These are phyloP conservation scores for Blastobotrys malaysiensis DNA, from an alignment of 1,139 yeast species.

Conservation along the genomic window DNA sequence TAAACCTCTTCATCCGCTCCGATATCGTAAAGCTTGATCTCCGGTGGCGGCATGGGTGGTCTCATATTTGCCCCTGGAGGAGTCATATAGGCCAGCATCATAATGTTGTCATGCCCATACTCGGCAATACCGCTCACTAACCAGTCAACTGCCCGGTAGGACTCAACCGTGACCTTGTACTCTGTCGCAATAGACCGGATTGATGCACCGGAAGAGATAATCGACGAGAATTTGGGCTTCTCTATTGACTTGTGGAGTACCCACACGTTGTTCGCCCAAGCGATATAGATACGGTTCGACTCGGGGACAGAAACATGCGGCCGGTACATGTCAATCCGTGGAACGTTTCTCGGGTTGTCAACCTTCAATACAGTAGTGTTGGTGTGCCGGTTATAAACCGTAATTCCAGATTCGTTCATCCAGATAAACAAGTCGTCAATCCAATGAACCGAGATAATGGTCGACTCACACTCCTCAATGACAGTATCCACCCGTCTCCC, in stretches of 20 bases:
- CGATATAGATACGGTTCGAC: slow-evolving; percentile 62
- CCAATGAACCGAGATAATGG: slow-evolving; percentile 57
- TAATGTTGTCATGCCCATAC: slow-evolving; percentile 40
- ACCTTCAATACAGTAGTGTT: slow-evolving; percentile 41
- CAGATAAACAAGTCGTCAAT: slow-evolving; percentile 38
- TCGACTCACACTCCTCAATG: slow-evolving; percentile 55
- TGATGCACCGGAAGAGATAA: slow-evolving; percentile 26
- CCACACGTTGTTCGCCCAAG: slow-evolving; percentile 85
- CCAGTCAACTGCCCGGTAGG: slow-evolving; percentile 50
- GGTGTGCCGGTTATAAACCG: slow-evolving; percentile 26
- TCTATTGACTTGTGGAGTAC: slow-evolving; percentile 44
- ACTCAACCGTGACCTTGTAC: slow-evolving; percentile 52
- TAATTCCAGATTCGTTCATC: slow-evolving; percentile 81
- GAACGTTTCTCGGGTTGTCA: slow-evolving; percentile 53
- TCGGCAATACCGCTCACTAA: slow-evolving; percentile 75
- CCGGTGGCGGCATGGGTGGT: slow-evolving; percentile 46
- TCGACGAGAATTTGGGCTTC: slow-evolving; percentile 12
- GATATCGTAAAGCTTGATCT: slow-evolving; percentile 61
- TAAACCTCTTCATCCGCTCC: slow-evolving; percentile 68
- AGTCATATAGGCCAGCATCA: slow-evolving; percentile 39
- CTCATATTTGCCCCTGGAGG: slow-evolving; percentile 16
- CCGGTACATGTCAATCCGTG: slow-evolving; percentile 78
- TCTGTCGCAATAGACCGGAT: slow-evolving; percentile 34
- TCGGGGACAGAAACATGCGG: slow-evolving; percentile 72
- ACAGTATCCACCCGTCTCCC: slow-evolving; percentile 69